phyloP scores from a whole-genome alignment of 1,284 basidiomycete species.

The Porogramme epimiltina region DNA sequence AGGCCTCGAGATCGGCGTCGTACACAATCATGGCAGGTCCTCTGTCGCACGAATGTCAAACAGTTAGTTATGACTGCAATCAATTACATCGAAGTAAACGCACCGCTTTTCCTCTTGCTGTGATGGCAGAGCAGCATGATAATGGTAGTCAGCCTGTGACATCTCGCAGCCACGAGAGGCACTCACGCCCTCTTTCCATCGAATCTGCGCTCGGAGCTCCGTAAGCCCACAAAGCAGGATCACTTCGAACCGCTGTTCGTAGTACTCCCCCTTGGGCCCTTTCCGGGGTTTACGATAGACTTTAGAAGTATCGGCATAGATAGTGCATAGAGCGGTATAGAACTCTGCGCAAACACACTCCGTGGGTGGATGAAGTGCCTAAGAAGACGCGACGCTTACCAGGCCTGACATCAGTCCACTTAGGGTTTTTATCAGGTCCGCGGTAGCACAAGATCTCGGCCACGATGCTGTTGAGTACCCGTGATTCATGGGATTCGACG shows the following conservation, averaged over 20 bases:
- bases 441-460: conserved; percentile 45
- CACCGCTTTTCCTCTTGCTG: conserved; percentile 16
- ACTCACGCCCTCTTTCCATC: conserved; percentile 43
- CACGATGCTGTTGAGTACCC: conserved; percentile 27
- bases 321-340: conserved; percentile 40
- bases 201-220: conserved; percentile 45
- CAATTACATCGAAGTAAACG: neutral
- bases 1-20: conserved; percentile 13
- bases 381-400: conserved; percentile 30
- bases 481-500: conserved; percentile 25
- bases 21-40: conserved; percentile 18
- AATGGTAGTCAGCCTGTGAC: neutral
- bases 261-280: conserved; percentile 33
- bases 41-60: neutral
- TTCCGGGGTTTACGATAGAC: conserved; percentile 25
- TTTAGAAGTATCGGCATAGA: conserved; percentile 42
- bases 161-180: neutral
- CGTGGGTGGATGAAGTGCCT: no score
- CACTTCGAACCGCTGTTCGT: conserved; percentile 44
- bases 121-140: neutral
- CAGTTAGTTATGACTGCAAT: no score
- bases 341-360: conserved; percentile 30
- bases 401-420: conserved; percentile 48
- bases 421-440: conserved; percentile 37
- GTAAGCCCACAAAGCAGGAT: conserved; percentile 52